Evolutionary conservation across 2,329 filamentous ascomycete genomes (phyloP).

Genomic region (Colletotrichum sp.): DNA sequence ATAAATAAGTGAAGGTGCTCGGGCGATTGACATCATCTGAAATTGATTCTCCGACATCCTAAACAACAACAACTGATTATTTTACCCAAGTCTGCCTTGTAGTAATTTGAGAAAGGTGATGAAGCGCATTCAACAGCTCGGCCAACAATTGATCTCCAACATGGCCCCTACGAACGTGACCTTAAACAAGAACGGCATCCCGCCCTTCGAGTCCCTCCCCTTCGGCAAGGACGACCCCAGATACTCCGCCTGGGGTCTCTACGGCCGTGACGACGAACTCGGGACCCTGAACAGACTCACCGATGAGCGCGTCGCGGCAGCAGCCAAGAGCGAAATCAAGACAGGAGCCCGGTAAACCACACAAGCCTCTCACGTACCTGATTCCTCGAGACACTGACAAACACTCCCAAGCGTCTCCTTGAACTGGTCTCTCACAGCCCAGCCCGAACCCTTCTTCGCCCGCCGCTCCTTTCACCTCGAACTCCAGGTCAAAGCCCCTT

Average conservation of each 20-base stretch:
- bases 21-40: not conserved
- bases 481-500: conserved; percentile 30
- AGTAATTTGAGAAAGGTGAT: not conserved
- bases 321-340: conserved; percentile 56
- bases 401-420: conserved; percentile 29
- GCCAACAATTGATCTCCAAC: not conserved
- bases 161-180: not conserved
- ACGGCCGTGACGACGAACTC: conserved; percentile 61
- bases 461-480: conserved; percentile 33
- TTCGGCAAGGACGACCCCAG: conserved; percentile 51
- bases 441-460: conserved; percentile 37
- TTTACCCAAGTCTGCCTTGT: not conserved
- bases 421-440: conserved; percentile 37
- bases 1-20: not conserved
- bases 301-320: conserved; percentile 53
- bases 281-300: conserved; percentile 67
- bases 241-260: conserved; percentile 51
- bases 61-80: not conserved
- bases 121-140: conserved; percentile 1
- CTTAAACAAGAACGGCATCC: conserved; percentile 46
- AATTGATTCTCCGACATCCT: not conserved
- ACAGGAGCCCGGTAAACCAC: conserved; percentile 51
- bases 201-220: conserved; percentile 52
- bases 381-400: not conserved
- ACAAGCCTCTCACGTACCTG: not conserved